phyloP scores from a whole-genome alignment of 306 rosid species.

The Cucurbita pepo region DNA sequence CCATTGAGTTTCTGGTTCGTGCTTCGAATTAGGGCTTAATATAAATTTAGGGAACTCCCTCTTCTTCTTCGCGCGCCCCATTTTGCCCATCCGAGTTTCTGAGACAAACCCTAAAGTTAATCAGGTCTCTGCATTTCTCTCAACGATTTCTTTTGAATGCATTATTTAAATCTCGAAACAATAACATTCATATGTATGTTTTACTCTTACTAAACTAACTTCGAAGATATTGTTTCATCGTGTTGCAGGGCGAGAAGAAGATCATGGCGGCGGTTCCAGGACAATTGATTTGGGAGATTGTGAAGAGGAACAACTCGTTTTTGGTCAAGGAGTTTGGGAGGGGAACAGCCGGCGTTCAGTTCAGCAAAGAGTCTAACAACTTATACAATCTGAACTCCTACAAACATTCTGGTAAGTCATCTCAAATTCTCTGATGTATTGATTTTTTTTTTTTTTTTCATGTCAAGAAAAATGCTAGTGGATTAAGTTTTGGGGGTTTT shows the following conservation, averaged over 20 bases:
- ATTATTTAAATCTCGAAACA: neutral
- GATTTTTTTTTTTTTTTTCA: too few relatives aligned
- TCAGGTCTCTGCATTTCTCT: conserved; percentile 1
- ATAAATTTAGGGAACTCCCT: neutral
- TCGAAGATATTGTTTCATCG: neutral
- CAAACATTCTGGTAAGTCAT: conserved; percentile 55
- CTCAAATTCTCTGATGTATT: neutral
- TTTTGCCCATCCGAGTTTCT: neutral
- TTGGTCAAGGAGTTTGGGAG: conserved; percentile 77
- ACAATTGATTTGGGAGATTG: conserved; percentile 91
- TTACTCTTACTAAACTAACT: neutral
- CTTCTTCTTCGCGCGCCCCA: neutral
- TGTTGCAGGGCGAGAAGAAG: conserved; percentile 10
- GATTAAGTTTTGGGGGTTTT: neutral
- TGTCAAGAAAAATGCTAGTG: neutral
- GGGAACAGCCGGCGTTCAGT: conserved; percentile 55
- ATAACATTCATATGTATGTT: neutral
- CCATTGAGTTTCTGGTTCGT: neutral
- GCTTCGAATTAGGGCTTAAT: conserved; percentile 35
- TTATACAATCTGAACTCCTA: conserved; percentile 62
- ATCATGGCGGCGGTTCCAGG: conserved; percentile 74
- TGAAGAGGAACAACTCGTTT: conserved; percentile 75
- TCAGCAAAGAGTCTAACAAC: conserved; percentile 82
- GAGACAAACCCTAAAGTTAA: conserved; percentile 1
- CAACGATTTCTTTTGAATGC: neutral